Evolutionary conservation across 2,329 filamentous ascomycete species (phyloP).

Genomic region (Fusarium buharicum): DNA sequence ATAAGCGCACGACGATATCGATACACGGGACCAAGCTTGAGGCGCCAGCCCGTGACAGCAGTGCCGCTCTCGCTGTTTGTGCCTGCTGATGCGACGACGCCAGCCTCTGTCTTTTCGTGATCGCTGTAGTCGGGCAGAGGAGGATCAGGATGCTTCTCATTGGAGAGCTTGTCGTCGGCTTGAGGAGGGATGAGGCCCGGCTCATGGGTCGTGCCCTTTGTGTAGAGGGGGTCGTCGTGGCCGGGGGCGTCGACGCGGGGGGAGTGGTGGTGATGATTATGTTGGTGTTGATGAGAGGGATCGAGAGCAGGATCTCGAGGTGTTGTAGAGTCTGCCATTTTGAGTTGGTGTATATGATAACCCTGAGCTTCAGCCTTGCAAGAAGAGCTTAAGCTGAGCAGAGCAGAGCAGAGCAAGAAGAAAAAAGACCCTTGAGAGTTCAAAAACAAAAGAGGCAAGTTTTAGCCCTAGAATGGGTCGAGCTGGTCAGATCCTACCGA

Average conservation of each 20-base stretch:
- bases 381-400: slow-evolving; percentile 17
- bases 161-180: slow-evolving; percentile 40
- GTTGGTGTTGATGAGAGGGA: slow-evolving; percentile 55
- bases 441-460: not conserved
- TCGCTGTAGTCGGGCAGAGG: slow-evolving; percentile 52
- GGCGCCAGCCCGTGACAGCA: slow-evolving; percentile 19
- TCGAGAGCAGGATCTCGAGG: slow-evolving; percentile 45
- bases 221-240: slow-evolving; percentile 59
- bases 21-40: slow-evolving; percentile 53
- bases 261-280: slow-evolving; percentile 57
- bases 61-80: slow-evolving; percentile 32
- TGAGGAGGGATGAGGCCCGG: slow-evolving; percentile 51
- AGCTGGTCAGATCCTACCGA: slow-evolving; percentile 1
- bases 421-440: not conserved
- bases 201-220: slow-evolving; percentile 55
- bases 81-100: slow-evolving; percentile 46
- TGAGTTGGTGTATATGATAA: not conserved
- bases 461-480: slow-evolving; percentile 16
- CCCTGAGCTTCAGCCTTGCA: slow-evolving; percentile 20
- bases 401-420: slow-evolving; percentile 13
- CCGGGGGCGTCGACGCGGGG: slow-evolving; percentile 48
- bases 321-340: slow-evolving; percentile 40
- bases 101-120: slow-evolving; percentile 52
- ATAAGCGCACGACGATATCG: slow-evolving; percentile 57
- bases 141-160: slow-evolving; percentile 44